Evolutionary conservation across 306 rosid genomes (phyloP).

Genomic region (Prosopis cineraria): DNA sequence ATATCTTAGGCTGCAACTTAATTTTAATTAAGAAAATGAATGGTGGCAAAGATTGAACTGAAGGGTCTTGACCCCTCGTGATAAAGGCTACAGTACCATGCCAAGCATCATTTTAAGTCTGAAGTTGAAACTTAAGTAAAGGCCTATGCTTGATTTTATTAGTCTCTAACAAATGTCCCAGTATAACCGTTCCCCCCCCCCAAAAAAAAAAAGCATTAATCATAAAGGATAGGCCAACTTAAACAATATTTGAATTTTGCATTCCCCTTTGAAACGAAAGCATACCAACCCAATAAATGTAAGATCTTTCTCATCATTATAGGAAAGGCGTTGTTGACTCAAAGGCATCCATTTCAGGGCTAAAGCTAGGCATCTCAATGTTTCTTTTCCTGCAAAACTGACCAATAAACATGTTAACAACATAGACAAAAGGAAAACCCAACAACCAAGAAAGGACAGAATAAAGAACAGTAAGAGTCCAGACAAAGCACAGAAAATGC

Average conservation of each 20-base stretch:
- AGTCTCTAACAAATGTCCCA: slow-evolving; percentile 1
- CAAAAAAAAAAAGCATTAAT: slow-evolving; percentile 9
- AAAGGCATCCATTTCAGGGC: slow-evolving; percentile 89
- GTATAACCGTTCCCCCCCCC: slow-evolving; percentile 8
- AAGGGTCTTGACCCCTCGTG: neutral
- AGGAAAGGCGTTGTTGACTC: slow-evolving; percentile 59
- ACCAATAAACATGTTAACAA: slow-evolving; percentile 39
- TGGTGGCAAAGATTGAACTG: neutral
- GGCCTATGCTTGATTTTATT: neutral
- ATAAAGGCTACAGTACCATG: neutral
- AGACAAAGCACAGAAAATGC: slow-evolving; percentile 22
- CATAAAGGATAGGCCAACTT: slow-evolving; percentile 18
- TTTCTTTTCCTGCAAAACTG: slow-evolving; percentile 98
- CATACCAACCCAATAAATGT: slow-evolving; percentile 99
- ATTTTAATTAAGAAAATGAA: neutral
- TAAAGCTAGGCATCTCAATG: slow-evolving; percentile 92
- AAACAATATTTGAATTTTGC: slow-evolving; percentile 31
- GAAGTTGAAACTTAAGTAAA: neutral
- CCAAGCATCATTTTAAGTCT: neutral
- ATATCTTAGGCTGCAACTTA: neutral
- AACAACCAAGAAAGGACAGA: neutral
- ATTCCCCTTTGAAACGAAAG: slow-evolving; percentile 58
- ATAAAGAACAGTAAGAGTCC: neutral
- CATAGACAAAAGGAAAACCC: neutral
- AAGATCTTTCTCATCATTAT: slow-evolving; percentile 84